phyloP scores from a whole-genome alignment of 192 early-diverging fungal species.

The Linnemannia zychae region DNA sequence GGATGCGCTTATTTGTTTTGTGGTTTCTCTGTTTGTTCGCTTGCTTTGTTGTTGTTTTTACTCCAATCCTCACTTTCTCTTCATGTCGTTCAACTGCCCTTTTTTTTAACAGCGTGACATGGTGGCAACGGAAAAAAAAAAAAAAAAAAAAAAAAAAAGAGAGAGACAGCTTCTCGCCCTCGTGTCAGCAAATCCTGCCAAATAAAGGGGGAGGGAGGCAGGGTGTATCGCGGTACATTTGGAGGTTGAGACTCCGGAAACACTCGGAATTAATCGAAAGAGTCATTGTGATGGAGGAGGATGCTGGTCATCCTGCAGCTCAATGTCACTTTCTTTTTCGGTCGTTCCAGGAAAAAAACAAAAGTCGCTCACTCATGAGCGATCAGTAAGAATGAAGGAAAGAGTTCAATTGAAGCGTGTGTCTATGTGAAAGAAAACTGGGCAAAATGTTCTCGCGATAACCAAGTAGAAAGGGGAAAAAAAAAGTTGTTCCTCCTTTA shows the following conservation, averaged over 20 bases:
- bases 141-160: too few relatives aligned
- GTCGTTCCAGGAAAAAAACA: too few relatives aligned
- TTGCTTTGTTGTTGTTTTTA: neutral
- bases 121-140: neutral
- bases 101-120: neutral
- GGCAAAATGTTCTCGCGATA: too few relatives aligned
- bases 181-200: neutral
- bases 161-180: neutral
- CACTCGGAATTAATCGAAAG: neutral
- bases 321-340: neutral
- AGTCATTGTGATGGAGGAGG: neutral
- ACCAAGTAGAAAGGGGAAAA: too few relatives aligned
- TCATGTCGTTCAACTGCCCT: neutral
- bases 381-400: too few relatives aligned
- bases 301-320: neutral
- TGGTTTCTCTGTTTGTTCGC: too few relatives aligned
- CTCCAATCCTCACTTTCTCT: neutral
- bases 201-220: constrained; percentile 2
- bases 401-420: too few relatives aligned
- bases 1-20: too few relatives aligned
- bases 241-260: neutral
- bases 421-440: too few relatives aligned
- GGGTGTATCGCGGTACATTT: neutral
- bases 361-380: too few relatives aligned
- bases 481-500: too few relatives aligned